Evolutionary conservation across 352 stramenopile species (phyloP).

Genomic region (Paralagenidium karlingii): DNA sequence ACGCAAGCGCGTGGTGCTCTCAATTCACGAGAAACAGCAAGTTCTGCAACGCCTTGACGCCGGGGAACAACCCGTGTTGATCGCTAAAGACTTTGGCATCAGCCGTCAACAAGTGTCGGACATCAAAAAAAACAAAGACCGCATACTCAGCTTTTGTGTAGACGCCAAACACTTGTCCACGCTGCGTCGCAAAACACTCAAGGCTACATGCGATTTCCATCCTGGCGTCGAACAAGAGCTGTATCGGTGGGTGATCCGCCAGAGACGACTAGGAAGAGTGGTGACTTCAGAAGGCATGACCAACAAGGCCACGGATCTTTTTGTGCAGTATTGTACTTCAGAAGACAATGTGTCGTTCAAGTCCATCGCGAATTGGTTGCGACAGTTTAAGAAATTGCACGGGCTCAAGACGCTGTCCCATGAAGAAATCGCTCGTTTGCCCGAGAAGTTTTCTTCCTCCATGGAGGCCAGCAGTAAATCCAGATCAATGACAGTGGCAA

Average conservation of each 20-base stretch:
- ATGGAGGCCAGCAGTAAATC: too few species aligned
- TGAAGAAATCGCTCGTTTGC: constrained; percentile 33
- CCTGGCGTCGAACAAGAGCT: constrained; percentile 71
- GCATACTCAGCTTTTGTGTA: constrained; percentile 62
- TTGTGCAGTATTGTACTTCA: constrained; percentile 38
- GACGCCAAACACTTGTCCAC: constrained; percentile 63
- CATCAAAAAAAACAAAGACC: constrained; percentile 78
- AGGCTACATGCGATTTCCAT: constrained; percentile 47
- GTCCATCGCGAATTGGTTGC: constrained; percentile 37
- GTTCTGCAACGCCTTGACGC: constrained; percentile 55
- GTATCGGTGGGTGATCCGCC: constrained; percentile 71
- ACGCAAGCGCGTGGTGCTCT: constrained; percentile 73
- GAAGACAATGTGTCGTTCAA: constrained; percentile 27
- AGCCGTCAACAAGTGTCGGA: constrained; percentile 73
- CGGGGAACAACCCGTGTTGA: constrained; percentile 46
- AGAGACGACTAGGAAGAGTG: constrained; percentile 28
- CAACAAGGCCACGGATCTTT: constrained; percentile 45
- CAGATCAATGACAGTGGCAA: too few species aligned
- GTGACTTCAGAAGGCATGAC: constrained; percentile 35
- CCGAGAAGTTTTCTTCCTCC: constrained; percentile 33
- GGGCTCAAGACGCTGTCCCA: constrained; percentile 34
- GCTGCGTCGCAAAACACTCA: constrained; percentile 64
- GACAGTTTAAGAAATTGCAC: constrained; percentile 56
- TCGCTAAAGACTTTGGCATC: constrained; percentile 54
- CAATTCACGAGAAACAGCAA: constrained; percentile 76